These are phyloP conservation scores for Cymbidium sinense DNA, from an alignment of 106 monocot species.

Conservation along the genomic window DNA sequence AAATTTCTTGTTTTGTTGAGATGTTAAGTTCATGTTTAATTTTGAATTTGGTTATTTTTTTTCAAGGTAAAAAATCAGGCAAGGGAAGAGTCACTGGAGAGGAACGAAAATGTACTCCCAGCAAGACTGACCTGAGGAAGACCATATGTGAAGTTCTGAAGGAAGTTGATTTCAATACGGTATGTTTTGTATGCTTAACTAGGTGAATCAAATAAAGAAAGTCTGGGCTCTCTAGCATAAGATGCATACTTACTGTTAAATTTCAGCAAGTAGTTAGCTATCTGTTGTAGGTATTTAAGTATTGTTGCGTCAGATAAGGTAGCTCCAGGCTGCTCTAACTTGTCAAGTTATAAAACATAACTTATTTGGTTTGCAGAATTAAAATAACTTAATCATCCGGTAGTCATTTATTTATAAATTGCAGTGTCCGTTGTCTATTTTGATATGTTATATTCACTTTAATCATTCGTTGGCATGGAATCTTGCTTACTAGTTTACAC, in stretches of 20 bases:
- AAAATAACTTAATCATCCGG: too few species aligned
- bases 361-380: too few species aligned
- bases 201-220: too few species aligned
- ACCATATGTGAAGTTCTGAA: conserved; percentile 77
- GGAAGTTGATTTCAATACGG: conserved; percentile 90
- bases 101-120: conserved; percentile 43
- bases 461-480: not conserved
- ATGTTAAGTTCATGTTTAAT: too few species aligned
- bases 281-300: too few species aligned
- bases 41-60: not conserved
- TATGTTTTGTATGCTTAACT: not conserved
- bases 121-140: conserved; percentile 55
- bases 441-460: too few species aligned
- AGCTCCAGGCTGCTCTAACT: too few species aligned
- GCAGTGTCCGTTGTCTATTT: not conserved
- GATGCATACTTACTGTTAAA: too few species aligned
- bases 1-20: not conserved
- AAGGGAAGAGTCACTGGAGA: conserved; percentile 32
- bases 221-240: too few species aligned
- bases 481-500: not conserved
- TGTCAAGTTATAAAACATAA: too few species aligned
- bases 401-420: not conserved
- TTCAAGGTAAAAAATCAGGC: conserved; percentile 39
- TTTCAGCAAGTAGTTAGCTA: too few species aligned
- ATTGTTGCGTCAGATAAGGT: too few species aligned